Evolutionary conservation across 371 early-diverging fungal species (phyloP), one percentile per base, ranked within the genome.

Genomic region (Syncephalastrum monosporum): DNA sequence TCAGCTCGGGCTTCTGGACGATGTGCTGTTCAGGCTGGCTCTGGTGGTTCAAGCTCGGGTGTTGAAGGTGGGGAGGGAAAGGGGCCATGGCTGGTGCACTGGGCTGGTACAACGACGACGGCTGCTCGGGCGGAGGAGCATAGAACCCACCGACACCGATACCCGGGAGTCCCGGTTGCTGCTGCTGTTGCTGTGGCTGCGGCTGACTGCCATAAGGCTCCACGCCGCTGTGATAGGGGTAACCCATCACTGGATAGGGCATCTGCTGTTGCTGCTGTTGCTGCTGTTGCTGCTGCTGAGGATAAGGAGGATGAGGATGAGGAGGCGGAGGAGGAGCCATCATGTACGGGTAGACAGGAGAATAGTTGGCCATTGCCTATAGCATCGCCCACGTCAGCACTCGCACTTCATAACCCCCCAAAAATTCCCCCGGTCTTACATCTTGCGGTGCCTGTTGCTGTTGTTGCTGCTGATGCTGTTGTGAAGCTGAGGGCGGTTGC

Each of bases 121-220:
- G 38, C 38, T 33, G 38, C 10, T 33, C 38, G 12, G 7, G 38
- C 5, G 38, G 38, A 33, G 38, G 38, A 10, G 12, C 10, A 12
- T 33, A 33, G 38, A 33, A 33, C 10, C 38, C 38, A 33, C 38
- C 38, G 38, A 33, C 38, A 2, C 38, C 38, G 38, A 33, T 10
- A 33, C 38, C 38, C 10, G 38, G 0, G 8, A 10, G 38, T 10
- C 6, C 38, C n/a, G 41, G 57, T 14, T 14, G 15, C 43, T 57
- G 57, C 50, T 57, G 57, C 24, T 48, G 57, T 41, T 56, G 46
- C 4, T 27, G 27, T 21, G 21, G 21, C 21, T 21, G 21, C 21
- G 21, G 21, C 10, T 33, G 38, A 33, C 38, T 12, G 2, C 38
- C 38, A 10, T 33, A 33, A 33, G 51, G 38, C 15, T 51, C 51